Percentiles rank a stretch among this genome's conserved stretches.
These are phyloP conservation scores for Aurifilum marmelostoma DNA, from an alignment of 2,329 filamentous ascomycete genomes.

Conservation along the genomic window DNA sequence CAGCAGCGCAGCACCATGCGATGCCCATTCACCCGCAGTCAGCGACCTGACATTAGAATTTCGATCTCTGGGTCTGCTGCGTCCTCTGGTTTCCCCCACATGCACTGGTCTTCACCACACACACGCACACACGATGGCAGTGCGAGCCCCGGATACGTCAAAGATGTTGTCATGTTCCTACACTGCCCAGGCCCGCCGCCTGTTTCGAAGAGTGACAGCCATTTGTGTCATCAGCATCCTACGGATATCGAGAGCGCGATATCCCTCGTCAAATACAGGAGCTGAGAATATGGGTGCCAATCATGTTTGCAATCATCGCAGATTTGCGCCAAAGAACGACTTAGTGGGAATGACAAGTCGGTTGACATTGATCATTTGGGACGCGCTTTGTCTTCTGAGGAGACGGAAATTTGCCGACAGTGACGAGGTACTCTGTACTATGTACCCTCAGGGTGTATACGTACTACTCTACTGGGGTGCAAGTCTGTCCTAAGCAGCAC, in stretches of 20 bases:
- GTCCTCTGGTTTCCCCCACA: neutral
- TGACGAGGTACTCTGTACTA: conserved; percentile 4
- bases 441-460: neutral
- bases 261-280: conserved; percentile 15
- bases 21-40: neutral
- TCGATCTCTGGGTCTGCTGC: neutral
- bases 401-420: conserved; percentile 23
- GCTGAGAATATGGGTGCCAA: conserved; percentile 1
- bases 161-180: conserved; percentile 16
- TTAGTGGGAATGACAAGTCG: conserved; percentile 1
- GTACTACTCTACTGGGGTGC: conserved; percentile 1
- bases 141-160: conserved; percentile 5
- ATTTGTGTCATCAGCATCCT: conserved; percentile 11
- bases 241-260: neutral
- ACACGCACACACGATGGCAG: conserved; percentile 12
- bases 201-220: neutral
- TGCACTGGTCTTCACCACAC: neutral
- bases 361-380: conserved; percentile 2
- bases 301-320: conserved; percentile 5
- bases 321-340: neutral
- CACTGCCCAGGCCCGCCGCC: conserved; percentile 4
- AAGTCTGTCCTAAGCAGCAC: conserved; percentile 2
- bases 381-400: conserved; percentile 12
- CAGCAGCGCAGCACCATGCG: neutral
- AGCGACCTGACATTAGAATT: neutral